These are phyloP conservation scores for Cladosporium halotolerans DNA, from an alignment of 2,329 filamentous ascomycete species.

Conservation along the genomic window DNA sequence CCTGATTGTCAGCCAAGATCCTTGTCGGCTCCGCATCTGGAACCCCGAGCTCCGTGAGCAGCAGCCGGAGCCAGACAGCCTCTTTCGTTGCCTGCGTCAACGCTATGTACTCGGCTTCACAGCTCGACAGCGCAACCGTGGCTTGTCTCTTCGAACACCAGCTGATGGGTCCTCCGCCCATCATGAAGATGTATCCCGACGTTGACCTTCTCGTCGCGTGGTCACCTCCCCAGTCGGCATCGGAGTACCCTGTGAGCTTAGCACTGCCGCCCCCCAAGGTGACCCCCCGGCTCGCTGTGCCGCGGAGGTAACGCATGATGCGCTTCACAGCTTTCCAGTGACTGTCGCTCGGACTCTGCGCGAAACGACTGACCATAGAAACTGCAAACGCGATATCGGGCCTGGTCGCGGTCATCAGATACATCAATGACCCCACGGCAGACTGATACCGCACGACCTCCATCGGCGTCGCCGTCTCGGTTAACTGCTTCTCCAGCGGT, in stretches of 20 bases:
- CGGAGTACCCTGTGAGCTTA: constrained; percentile 16
- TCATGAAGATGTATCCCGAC: constrained; percentile 20
- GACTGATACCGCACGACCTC: constrained; percentile 5
- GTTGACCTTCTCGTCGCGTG: constrained; percentile 17
- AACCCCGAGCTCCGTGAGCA: neutral
- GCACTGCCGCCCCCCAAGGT: constrained; percentile 9
- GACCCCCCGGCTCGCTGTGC: constrained; percentile 9
- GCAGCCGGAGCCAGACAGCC: constrained; percentile 18
- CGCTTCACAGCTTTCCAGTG: constrained; percentile 13
- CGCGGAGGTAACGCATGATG: constrained; percentile 12
- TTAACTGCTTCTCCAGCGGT: neutral
- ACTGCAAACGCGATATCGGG: constrained; percentile 19
- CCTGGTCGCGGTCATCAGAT: constrained; percentile 19
- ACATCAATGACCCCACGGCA: constrained; percentile 19
- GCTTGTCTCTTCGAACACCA: constrained; percentile 20
- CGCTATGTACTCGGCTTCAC: constrained; percentile 22
- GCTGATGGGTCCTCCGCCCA: constrained; percentile 16
- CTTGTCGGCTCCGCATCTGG: neutral
- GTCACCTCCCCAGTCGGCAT: constrained; percentile 19
- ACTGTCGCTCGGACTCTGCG: constrained; percentile 12
- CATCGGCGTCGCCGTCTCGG: neutral
- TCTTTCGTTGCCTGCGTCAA: constrained; percentile 19
- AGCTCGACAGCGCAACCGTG: constrained; percentile 17
- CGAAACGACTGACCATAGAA: constrained; percentile 13
- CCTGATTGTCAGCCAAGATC: constrained; percentile 9